Evolutionary conservation across 805 yeast species (phyloP).

Genomic region (Nakazawaea ernobii): DNA sequence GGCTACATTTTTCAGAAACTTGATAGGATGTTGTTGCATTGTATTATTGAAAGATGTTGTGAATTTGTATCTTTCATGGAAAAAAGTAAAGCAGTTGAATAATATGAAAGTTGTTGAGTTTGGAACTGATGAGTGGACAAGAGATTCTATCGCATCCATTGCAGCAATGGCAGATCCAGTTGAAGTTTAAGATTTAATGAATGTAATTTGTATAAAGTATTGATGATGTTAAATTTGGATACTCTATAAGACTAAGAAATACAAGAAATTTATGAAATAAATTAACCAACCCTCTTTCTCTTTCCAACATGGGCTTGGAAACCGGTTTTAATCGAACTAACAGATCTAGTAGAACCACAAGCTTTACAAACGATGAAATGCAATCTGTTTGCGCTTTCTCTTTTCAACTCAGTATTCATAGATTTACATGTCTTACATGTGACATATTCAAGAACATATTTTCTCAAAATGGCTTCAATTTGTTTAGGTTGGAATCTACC

Average conservation of each 20-base stretch:
- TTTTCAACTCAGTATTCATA: slow-evolving; percentile 90
- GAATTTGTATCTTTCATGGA: slow-evolving; percentile 27
- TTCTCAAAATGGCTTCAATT: slow-evolving; percentile 91
- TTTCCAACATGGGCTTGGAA: slow-evolving; percentile 97
- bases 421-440: slow-evolving; percentile 99
- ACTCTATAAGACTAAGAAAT: too few species aligned
- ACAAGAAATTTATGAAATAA: slow-evolving; percentile 9
- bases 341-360: slow-evolving; percentile 97
- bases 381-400: slow-evolving; percentile 93
- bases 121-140: slow-evolving; percentile 8
- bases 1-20: slow-evolving; percentile 24
- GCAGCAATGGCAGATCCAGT: not conserved
- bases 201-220: too few species aligned
- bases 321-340: slow-evolving; percentile 96
- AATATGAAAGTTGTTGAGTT: slow-evolving; percentile 13
- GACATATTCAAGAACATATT: slow-evolving; percentile 95
- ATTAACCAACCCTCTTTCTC: slow-evolving; percentile 59
- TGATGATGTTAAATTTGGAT: too few species aligned
- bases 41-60: slow-evolving; percentile 26
- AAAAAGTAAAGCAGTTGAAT: slow-evolving; percentile 22
- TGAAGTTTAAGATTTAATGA: not conserved
- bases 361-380: slow-evolving; percentile 97
- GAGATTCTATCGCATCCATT: not conserved
- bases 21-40: slow-evolving; percentile 27
- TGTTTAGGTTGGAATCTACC: slow-evolving; percentile 98